Evolutionary conservation across 2,329 filamentous ascomycete species (phyloP).

Genomic region (Ceratocystis lukuohia): DNA sequence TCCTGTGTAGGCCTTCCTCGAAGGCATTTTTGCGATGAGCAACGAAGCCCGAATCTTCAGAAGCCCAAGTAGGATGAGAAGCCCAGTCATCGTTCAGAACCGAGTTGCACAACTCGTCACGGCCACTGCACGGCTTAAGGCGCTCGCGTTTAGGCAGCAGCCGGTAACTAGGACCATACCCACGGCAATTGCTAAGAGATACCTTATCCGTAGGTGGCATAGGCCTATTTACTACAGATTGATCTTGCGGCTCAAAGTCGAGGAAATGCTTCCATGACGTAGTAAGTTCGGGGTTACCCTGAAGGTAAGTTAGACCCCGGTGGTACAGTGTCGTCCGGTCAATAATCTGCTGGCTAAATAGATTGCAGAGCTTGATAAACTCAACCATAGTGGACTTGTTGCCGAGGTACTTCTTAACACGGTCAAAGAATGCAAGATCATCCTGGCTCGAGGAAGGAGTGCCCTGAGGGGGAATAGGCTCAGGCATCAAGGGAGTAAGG

Average conservation of each 20-base stretch:
- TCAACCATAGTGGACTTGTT: constrained; percentile 90
- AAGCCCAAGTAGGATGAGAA: constrained; percentile 96
- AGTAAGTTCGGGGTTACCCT: constrained; percentile 78
- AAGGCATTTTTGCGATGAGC: constrained; percentile 93
- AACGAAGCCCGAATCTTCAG: constrained; percentile 93
- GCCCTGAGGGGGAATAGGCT: constrained; percentile 66
- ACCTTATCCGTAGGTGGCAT: constrained; percentile 65
- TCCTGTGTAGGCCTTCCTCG: constrained; percentile 86
- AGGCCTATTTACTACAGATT: constrained; percentile 64
- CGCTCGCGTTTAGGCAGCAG: constrained; percentile 82
- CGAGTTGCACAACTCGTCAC: constrained; percentile 84
- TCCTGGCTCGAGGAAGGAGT: constrained; percentile 64
- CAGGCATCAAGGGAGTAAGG: constrained; percentile 73
- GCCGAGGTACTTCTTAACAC: constrained; percentile 88
- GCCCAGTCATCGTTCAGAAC: constrained; percentile 98
- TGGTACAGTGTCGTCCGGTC: constrained; percentile 71
- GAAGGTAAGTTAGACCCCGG: constrained; percentile 74
- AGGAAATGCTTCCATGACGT: constrained; percentile 78
- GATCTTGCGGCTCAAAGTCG: constrained; percentile 60
- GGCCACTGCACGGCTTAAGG: constrained; percentile 80
- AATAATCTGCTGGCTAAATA: constrained; percentile 87
- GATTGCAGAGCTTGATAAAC: constrained; percentile 91
- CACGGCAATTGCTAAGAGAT: constrained; percentile 89
- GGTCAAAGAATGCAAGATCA: constrained; percentile 87
- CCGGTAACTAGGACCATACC: constrained; percentile 90